Percentiles rank a stretch among this genome's conserved stretches.
Evolutionary conservation across 108 stramenopile species (phyloP).

Genomic region (Nannochloropsis gaditana): DNA sequence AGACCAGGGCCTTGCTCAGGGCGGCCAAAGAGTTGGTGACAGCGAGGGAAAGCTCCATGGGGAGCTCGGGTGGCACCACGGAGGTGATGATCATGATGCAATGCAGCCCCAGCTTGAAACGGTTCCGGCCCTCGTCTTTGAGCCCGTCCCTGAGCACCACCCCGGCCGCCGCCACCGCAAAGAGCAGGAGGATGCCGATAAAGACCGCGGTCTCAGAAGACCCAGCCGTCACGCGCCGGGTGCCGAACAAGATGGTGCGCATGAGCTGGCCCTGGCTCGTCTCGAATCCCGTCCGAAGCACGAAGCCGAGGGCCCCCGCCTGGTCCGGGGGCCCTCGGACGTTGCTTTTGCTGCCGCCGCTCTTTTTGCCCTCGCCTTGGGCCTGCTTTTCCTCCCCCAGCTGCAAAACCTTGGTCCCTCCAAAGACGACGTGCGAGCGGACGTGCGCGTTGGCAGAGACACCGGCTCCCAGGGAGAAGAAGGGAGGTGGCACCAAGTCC

Average conservation of each 20-base stretch:
- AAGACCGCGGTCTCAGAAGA: conserved; percentile 80
- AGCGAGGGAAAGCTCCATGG: conserved; percentile 90
- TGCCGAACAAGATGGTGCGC: conserved; percentile 83
- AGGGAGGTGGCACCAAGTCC: not conserved
- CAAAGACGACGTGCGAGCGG: conserved; percentile 65
- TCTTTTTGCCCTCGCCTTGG: not conserved
- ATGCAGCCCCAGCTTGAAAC: conserved; percentile 85
- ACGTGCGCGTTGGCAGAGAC: conserved; percentile 39
- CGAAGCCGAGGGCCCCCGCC: conserved; percentile 67
- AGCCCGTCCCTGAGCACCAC: conserved; percentile 73
- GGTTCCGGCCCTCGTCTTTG: conserved; percentile 67
- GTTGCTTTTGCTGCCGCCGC: not conserved
- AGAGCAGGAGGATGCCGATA: conserved; percentile 70
- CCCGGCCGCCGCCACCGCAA: conserved; percentile 72
- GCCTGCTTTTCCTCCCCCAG: not conserved
- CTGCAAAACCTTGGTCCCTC: conserved; percentile 40
- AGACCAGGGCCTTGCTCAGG: conserved; percentile 68
- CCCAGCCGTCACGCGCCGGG: conserved; percentile 61
- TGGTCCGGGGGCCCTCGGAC: conserved; percentile 68
- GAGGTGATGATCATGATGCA: conserved; percentile 88
- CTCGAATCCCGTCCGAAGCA: conserved; percentile 87
- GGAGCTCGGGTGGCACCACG: conserved; percentile 91
- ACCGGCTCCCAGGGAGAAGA: not conserved
- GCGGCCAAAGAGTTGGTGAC: conserved; percentile 82
- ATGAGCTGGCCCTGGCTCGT: conserved; percentile 84